A percentile compares a stretch with the other conserved stretches of the same genome.
Conservation (phyloP, 192 early-diverging fungal species). For the Coemansia sp. region DNA sequence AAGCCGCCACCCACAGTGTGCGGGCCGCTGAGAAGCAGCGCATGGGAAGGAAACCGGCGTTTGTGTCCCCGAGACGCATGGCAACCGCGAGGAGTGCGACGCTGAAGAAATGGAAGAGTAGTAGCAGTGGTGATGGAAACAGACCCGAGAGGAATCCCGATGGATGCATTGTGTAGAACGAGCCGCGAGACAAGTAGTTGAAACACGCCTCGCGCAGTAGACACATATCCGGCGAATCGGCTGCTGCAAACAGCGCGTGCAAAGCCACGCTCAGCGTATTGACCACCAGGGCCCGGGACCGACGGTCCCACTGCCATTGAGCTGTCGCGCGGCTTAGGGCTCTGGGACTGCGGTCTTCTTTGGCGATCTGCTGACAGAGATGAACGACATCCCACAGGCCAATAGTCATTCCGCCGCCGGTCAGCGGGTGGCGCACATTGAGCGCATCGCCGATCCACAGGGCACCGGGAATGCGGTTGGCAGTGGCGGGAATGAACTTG, state of each 20-base stretch:
- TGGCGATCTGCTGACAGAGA: conserved; percentile 56
- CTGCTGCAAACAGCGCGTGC: conserved; percentile 83
- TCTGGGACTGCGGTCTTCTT: neutral
- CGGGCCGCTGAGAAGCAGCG: conserved; percentile 31
- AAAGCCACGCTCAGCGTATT: conserved; percentile 94
- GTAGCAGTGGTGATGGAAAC: conserved; percentile 66
- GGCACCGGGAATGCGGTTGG: conserved; percentile 70
- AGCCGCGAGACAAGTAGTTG: conserved; percentile 82
- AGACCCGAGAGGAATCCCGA: conserved; percentile 86
- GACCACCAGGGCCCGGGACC: conserved; percentile 69
- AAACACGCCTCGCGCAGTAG: conserved; percentile 85
- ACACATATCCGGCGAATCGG: conserved; percentile 59
- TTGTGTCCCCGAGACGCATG: conserved; percentile 20
- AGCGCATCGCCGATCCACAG: conserved; percentile 91
- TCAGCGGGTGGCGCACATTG: conserved; percentile 95
- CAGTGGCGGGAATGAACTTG: conserved; percentile 81
- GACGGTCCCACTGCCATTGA: conserved; percentile 75
- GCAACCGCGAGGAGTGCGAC: conserved; percentile 65
- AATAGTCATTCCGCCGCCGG: conserved; percentile 97
- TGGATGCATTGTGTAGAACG: conserved; percentile 75
- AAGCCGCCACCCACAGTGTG: conserved; percentile 57
- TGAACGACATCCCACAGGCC: conserved; percentile 89
- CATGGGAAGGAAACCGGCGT: conserved; percentile 11
- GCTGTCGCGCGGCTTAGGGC: conserved; percentile 52
- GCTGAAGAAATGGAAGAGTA: conserved; percentile 89